Base-by-base conservation (phyloP, 2,329 filamentous ascomycete genomes). In the Penicillium sp. region DNA sequence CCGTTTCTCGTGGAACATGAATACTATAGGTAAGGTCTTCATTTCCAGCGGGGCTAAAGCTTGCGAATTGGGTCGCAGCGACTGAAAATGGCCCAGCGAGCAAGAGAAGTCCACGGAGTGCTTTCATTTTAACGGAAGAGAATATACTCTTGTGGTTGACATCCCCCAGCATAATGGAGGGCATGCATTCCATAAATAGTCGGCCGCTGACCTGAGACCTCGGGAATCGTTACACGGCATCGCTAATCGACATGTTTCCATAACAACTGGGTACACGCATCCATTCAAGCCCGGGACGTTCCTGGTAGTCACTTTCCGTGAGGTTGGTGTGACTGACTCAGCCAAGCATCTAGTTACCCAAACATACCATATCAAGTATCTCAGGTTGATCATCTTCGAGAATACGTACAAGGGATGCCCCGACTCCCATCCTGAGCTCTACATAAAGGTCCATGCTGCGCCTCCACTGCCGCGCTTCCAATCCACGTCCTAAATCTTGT, bases 1-100 rank as follows among this genome's bases (percentile, higher is more conserved):
- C 75, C 4, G 80, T 81, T 25, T 67, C 63, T 23, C 74, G 64
- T 2, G 81, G 80, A 6, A 84, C 75, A 60, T 80, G 81, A 54
- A 83, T 69, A 8, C 70, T 68, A 60, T 75, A 82, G 28, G 46
- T 55, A 39, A 58, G 48, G 7, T 50, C 46, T 18, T 44, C 23
- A 8, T 57, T 42, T 12, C 35, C 44, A 24, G 37, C 40, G 4
- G 56, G 54, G n/a, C 46, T 27, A 23, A 55, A 52, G 15, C 52
- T 54, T 12, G 55, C 52, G 3, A 53, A 48, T 20, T 57, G 54
- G 8, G 55, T 54, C 9, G 45, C 10, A 13, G 35, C 39, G 15
- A 15, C 38, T 25, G 43, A 29, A 23, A 41, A 12, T 4, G 48
- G 33, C 39, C 47, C 47, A 9, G 15, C 6, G 3, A 44, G 24